These are phyloP conservation scores for Blastobotrys americana DNA, from an alignment of 805 yeast genomes.

Conservation along the genomic window DNA sequence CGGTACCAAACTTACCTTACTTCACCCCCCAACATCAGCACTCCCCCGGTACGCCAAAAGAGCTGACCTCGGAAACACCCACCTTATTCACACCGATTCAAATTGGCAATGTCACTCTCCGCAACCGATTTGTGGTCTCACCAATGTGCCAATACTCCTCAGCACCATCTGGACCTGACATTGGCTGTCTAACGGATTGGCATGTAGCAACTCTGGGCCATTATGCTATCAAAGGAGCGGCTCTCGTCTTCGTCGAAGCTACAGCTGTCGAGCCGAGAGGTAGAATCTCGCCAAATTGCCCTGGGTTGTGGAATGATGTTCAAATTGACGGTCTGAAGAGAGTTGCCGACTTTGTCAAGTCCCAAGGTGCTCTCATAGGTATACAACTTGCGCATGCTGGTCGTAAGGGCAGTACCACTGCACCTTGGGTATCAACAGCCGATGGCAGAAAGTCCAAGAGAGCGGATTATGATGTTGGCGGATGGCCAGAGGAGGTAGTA, in stretches of 20 bases:
- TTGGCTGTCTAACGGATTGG: constrained; percentile 39
- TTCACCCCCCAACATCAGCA: constrained; percentile 31
- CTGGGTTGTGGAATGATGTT: constrained; percentile 46
- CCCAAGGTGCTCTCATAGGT: constrained; percentile 39
- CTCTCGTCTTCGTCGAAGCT: constrained; percentile 43
- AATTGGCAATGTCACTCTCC: constrained; percentile 36
- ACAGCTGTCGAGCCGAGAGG: constrained; percentile 37
- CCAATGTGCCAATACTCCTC: constrained; percentile 43
- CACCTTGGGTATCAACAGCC: constrained; percentile 28
- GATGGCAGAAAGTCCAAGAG: too few relatives aligned
- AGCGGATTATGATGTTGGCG: constrained; percentile 37
- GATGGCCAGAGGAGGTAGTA: constrained; percentile 28
- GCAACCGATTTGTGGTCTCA: constrained; percentile 49
- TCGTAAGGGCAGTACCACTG: constrained; percentile 38
- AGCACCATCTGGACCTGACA: too few relatives aligned
- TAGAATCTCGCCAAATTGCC: constrained; percentile 38
- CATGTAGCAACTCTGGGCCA: constrained; percentile 46
- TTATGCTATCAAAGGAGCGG: constrained; percentile 43
- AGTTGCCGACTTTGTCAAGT: constrained; percentile 38
- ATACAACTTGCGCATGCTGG: constrained; percentile 53
- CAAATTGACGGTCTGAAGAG: constrained; percentile 39
- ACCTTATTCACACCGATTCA: constrained; percentile 39
- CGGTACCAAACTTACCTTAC: too few relatives aligned
- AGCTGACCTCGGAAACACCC: constrained; percentile 29
- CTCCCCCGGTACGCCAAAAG: constrained; percentile 32